Evolutionary conservation across 441 rosid species (phyloP).

Genomic region (Lepidium campestre): DNA sequence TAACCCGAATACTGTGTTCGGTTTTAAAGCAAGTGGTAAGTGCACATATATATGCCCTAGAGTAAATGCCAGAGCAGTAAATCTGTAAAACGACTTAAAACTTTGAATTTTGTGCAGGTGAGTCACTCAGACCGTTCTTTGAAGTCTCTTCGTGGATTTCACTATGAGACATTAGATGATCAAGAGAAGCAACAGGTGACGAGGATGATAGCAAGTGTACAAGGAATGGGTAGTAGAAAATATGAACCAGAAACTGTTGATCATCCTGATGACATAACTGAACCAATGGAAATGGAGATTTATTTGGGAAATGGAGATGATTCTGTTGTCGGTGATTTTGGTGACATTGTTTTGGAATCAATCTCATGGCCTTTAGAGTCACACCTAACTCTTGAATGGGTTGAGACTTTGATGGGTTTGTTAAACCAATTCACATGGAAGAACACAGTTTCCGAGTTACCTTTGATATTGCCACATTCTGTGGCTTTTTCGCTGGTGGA

Average conservation of each 20-base stretch:
- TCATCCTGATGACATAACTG: slow-evolving; percentile 23
- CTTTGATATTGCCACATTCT: slow-evolving; percentile 21
- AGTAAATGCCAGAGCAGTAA: neutral
- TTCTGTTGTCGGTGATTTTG: slow-evolving; percentile 14
- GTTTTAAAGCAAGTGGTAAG: slow-evolving; percentile 35
- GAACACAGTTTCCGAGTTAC: slow-evolving; percentile 28
- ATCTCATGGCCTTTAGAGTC: slow-evolving; percentile 38
- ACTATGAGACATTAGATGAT: slow-evolving; percentile 28
- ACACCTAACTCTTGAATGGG: slow-evolving; percentile 29
- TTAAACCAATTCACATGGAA: slow-evolving; percentile 32
- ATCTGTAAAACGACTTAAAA: neutral
- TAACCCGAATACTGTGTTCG: slow-evolving; percentile 33
- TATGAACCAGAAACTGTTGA: slow-evolving; percentile 20
- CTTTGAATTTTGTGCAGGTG: slow-evolving; percentile 14
- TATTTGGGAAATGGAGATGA: slow-evolving; percentile 30
- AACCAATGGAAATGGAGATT: slow-evolving; percentile 26
- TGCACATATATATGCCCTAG: neutral
- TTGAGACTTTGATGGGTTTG: slow-evolving; percentile 30
- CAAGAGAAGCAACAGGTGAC: slow-evolving; percentile 24
- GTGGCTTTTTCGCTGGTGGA: slow-evolving; percentile 29
- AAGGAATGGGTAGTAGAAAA: slow-evolving; percentile 30
- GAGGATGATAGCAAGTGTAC: slow-evolving; percentile 25
- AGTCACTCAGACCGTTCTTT: slow-evolving; percentile 29
- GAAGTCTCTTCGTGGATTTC: slow-evolving; percentile 28
- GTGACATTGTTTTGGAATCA: slow-evolving; percentile 24